phyloP scores from a whole-genome alignment of 768 basidiomycete genomes.

The Calocybe gangraenosa region DNA sequence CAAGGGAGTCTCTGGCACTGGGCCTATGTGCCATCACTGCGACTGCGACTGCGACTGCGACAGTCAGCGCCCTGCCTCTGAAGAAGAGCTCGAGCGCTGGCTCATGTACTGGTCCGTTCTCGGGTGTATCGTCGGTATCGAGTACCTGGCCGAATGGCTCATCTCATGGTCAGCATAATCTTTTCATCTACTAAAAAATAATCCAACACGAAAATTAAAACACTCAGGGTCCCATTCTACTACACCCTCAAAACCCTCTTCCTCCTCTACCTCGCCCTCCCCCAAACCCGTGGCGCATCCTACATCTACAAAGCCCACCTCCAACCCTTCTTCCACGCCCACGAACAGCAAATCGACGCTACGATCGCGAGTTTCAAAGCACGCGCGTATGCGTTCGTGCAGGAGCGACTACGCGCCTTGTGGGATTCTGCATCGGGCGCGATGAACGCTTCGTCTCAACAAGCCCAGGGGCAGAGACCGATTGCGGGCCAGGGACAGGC shows the following conservation, averaged over 20 bases:
- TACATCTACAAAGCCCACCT: conserved; percentile 80
- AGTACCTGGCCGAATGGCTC: conserved; percentile 84
- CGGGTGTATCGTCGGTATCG: conserved; percentile 75
- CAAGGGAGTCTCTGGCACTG: too few relatives aligned
- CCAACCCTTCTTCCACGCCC: conserved; percentile 75
- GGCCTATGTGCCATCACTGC: too few relatives aligned
- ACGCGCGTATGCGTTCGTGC: conserved; percentile 58
- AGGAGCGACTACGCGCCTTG: conserved; percentile 53
- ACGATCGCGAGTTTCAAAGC: conserved; percentile 63
- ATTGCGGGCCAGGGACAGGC: conserved; percentile 13
- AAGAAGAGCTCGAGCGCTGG: conserved; percentile 88
- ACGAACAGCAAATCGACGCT: conserved; percentile 84
- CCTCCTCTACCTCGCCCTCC: conserved; percentile 85
- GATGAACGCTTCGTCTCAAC: not conserved
- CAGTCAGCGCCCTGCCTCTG: conserved; percentile 82
- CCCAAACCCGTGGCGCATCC: conserved; percentile 84
- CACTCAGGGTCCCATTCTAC: conserved; percentile 86
- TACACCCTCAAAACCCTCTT: conserved; percentile 76
- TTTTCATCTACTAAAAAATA: not conserved
- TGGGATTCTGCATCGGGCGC: conserved; percentile 56
- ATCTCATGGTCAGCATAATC: conserved; percentile 66
- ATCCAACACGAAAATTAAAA: not conserved
- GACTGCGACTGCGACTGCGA: too few relatives aligned
- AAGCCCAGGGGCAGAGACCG: conserved; percentile 30
- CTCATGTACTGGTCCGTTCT: conserved; percentile 97